Percentiles rank a stretch among this genome's conserved stretches.
Evolutionary conservation across 1,284 basidiomycete species (phyloP).

Genomic region (Trametes polyzona): DNA sequence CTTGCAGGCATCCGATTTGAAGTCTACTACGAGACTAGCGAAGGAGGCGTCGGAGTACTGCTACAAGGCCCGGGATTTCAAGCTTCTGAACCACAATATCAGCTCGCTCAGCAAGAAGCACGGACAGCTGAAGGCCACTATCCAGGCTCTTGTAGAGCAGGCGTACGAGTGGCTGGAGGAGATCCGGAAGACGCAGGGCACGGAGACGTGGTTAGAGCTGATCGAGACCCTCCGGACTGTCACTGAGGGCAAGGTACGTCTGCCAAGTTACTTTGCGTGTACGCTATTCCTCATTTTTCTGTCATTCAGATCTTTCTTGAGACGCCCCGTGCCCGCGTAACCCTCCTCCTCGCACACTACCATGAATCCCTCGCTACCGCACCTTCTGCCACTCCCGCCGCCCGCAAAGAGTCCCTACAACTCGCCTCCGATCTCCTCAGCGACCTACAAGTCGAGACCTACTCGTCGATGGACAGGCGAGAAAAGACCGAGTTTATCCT

Average conservation of each 20-base stretch:
- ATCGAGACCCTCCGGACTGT: conserved; percentile 90
- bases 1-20: conserved; percentile 85
- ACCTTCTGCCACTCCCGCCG: conserved; percentile 46
- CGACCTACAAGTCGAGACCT: conserved; percentile 98
- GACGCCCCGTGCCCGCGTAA: conserved; percentile 94
- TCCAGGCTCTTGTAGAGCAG: conserved; percentile 90
- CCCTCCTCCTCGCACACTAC: conserved; percentile 81
- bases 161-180: conserved; percentile 82
- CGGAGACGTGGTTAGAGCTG: conserved; percentile 83
- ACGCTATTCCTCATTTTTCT: neutral
- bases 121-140: conserved; percentile 92
- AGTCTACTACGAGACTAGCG: conserved; percentile 88
- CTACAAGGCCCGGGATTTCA: conserved; percentile 74
- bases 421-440: conserved; percentile 89
- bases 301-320: conserved; percentile 96
- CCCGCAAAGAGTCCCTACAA: conserved; percentile 69
- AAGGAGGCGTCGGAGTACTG: conserved; percentile 73
- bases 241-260: conserved; percentile 90
- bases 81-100: conserved; percentile 76
- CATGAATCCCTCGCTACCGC: conserved; percentile 71
- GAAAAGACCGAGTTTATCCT: conserved; percentile 99
- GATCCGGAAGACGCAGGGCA: conserved; percentile 68
- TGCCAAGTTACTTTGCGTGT: neutral
- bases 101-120: conserved; percentile 91
- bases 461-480: conserved; percentile 95